These are phyloP conservation scores for Logfia minima DNA, from an alignment of 129 eudicot species.

Conservation along the genomic window DNA sequence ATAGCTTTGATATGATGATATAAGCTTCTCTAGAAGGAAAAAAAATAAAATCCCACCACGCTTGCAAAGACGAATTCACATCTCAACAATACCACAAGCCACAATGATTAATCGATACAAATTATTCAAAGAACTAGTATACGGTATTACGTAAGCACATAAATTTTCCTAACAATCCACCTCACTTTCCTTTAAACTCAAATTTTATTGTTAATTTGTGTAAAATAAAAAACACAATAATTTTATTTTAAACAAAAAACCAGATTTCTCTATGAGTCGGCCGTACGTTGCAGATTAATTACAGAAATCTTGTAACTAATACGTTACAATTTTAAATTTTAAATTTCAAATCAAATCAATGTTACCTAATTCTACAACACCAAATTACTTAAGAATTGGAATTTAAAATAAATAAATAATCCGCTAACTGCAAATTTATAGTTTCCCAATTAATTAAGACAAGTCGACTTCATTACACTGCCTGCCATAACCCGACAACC, in stretches of 20 bases:
- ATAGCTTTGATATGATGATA: too few species aligned
- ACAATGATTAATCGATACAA: neutral
- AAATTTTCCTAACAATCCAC: neutral
- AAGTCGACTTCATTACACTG: constrained; percentile 26
- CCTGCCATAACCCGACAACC: constrained; percentile 39
- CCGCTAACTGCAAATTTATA: too few species aligned
- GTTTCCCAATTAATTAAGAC: constrained; percentile 4
- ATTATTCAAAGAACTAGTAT: neutral
- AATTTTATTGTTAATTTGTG: neutral
- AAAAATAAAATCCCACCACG: too few species aligned
- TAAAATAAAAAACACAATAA: neutral
- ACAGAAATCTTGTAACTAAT: neutral
- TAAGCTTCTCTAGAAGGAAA: too few species aligned
- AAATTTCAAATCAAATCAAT: neutral
- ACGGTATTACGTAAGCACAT: neutral
- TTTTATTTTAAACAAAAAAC: neutral
- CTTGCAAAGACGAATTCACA: neutral
- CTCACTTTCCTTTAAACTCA: neutral
- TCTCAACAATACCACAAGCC: neutral
- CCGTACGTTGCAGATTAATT: neutral
- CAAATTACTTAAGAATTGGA: neutral
- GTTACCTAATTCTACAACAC: neutral
- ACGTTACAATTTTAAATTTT: too few species aligned
- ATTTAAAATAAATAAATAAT: neutral
- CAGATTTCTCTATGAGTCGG: neutral